Percentiles rank a stretch among this genome's conserved stretches.
These are phyloP conservation scores for Schoenoplectus triqueter DNA, from an alignment of 202 grass and related monocot species.

Conservation along the genomic window DNA sequence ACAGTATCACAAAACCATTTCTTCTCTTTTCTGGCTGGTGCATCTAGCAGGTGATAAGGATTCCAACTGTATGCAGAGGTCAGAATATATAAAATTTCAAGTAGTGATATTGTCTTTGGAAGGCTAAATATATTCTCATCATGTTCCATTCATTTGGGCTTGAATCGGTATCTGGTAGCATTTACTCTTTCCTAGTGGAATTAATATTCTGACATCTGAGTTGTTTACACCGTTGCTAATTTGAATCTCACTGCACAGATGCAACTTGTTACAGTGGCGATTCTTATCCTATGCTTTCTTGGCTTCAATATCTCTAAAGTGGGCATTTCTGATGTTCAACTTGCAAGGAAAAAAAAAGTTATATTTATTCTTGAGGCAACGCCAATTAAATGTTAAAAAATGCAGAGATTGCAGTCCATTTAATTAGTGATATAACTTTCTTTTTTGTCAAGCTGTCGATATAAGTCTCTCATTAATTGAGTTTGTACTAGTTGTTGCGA, in stretches of 20 bases:
- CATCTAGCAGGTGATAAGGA: constrained; percentile 35
- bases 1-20: constrained; percentile 8
- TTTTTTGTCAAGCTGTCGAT: too few species aligned
- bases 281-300: constrained; percentile 7
- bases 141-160: constrained; percentile 5
- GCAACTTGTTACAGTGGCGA: constrained; percentile 21
- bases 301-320: constrained; percentile 27
- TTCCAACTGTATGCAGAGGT: constrained; percentile 14
- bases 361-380: too few species aligned
- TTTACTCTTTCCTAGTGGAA: constrained; percentile 28
- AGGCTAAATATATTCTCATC: not conserved
- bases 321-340: not conserved
- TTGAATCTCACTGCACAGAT: constrained; percentile 23
- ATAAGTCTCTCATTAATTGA: too few species aligned
- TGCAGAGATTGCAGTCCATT: too few species aligned
- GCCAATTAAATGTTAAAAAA: too few species aligned
- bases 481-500: too few species aligned
- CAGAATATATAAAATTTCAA: constrained; percentile 11
- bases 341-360: too few species aligned
- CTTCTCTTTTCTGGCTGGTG: not conserved
- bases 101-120: not conserved
- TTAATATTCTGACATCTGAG: constrained; percentile 28
- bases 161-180: constrained; percentile 26
- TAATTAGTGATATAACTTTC: too few species aligned
- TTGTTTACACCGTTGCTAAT: constrained; percentile 14